Base-by-base conservation (phyloP, 176 grass and related monocot genomes). In the Urochloa ruziziensis region DNA sequence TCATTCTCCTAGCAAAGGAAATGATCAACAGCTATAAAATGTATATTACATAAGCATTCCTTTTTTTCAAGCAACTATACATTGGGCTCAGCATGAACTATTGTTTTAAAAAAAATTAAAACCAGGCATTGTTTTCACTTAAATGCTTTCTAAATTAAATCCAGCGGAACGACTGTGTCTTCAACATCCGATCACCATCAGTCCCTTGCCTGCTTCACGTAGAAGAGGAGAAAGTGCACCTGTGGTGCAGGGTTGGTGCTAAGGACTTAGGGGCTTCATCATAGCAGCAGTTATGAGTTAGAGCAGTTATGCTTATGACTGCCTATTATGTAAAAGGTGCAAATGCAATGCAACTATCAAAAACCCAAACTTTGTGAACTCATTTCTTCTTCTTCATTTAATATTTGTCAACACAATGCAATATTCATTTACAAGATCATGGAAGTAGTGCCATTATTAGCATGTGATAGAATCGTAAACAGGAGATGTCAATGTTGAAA, bases 1-100 rank as follows among this genome's bases (percentile, higher is more conserved):
- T 71, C 84, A 57, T 91, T 93, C 87, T 98, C 93, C 92, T 95
- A 88, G 81, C 10, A 58, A 36, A 80, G 24, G 10, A 44, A 46
- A 84, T 54, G 59, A 81, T 52, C 43, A 61, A 43, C 3, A 86
- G 23, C 19, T 34, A 56, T 42, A 48, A 81, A 19, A 72, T 72
- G 42, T 72, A 29, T 72, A 82, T 51, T 34, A 32, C 29, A 74
- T 35, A 74, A 73, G 17, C 43, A 2, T 34, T 48, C 52, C 19
- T 47, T 47, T 25, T 71, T 71, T 30, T 33, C 70, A 73, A 33
- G 28, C 8, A 51, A 51, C 29, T 15, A 40, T 52, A 52, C 46
- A 33, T 1, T 52, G 10, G 46, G 70, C 70, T 73, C 29, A 79
- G 33, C 0, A 53, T 53, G 77, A 17, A 29, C 64, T 40, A 16